Evolutionary conservation across 176 grass and related monocot species (phyloP).

Genomic region (Carex littledalei): DNA sequence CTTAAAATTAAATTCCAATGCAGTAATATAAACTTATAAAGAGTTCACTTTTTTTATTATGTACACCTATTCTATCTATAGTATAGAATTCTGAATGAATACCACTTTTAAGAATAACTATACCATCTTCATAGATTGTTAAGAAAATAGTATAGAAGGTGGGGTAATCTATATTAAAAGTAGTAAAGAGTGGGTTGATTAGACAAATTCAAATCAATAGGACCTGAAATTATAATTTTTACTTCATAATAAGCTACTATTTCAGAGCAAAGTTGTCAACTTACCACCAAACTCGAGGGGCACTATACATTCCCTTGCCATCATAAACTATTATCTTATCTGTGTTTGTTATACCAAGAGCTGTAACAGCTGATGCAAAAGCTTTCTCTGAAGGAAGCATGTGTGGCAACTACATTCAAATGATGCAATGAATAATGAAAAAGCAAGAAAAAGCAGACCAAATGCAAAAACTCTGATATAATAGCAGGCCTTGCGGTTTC

Average conservation of each 20-base stretch:
- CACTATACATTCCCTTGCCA: constrained; percentile 74
- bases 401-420: constrained; percentile 67
- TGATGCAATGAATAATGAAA: constrained; percentile 18
- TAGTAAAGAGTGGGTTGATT: neutral
- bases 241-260: neutral
- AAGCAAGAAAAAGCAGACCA: neutral
- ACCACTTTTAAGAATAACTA: neutral
- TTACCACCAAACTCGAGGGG: constrained; percentile 94
- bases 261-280: neutral
- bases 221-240: neutral
- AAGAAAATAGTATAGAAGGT: neutral
- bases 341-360: constrained; percentile 59
- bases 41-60: neutral
- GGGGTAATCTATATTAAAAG: neutral
- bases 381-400: constrained; percentile 82
- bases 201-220: neutral
- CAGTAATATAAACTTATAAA: neutral
- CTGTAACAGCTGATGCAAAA: constrained; percentile 66
- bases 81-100: neutral
- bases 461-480: neutral
- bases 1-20: neutral
- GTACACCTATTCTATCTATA: neutral
- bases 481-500: neutral
- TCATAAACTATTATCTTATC: constrained; percentile 89
- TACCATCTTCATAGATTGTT: neutral